These are phyloP conservation scores for Vaccinium vitisidaea DNA, from an alignment of 148 eudicot species.

Conservation along the genomic window DNA sequence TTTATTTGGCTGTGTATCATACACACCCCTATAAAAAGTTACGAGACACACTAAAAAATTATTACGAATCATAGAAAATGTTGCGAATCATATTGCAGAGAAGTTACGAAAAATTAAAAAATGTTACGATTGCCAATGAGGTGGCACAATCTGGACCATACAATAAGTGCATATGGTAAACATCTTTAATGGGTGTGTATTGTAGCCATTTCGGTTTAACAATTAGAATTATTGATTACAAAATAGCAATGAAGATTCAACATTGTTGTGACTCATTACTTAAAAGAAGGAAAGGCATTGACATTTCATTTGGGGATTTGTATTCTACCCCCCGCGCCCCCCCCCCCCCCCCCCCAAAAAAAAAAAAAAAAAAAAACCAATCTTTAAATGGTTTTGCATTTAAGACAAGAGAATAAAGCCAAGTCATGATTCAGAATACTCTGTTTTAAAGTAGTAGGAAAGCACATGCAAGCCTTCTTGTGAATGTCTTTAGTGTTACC, in stretches of 20 bases:
- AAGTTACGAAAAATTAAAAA: too few species aligned
- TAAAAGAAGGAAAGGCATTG: not conserved
- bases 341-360: too few species aligned
- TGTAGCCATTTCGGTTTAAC: too few species aligned
- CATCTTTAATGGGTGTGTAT: too few species aligned
- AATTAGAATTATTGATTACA: not conserved
- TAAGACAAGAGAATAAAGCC: slow-evolving; percentile 14
- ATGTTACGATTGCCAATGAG: too few species aligned
- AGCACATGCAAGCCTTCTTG: slow-evolving; percentile 29
- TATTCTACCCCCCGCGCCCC: not conserved
- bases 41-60: too few species aligned
- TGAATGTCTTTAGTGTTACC: slow-evolving; percentile 27
- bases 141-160: too few species aligned
- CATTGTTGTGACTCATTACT: not conserved
- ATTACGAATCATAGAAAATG: too few species aligned
- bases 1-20: too few species aligned
- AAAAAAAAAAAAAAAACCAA: not conserved
- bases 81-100: too few species aligned
- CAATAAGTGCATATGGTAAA: too few species aligned
- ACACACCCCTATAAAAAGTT: too few species aligned
- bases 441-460: slow-evolving; percentile 16
- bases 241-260: not conserved
- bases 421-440: slow-evolving; percentile 13
- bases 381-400: not conserved
- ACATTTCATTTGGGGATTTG: not conserved